A percentile compares a stretch with the other conserved stretches of the same genome.
Conservation (phyloP, 441 rosid genomes). For the Capsella rubella region DNA sequence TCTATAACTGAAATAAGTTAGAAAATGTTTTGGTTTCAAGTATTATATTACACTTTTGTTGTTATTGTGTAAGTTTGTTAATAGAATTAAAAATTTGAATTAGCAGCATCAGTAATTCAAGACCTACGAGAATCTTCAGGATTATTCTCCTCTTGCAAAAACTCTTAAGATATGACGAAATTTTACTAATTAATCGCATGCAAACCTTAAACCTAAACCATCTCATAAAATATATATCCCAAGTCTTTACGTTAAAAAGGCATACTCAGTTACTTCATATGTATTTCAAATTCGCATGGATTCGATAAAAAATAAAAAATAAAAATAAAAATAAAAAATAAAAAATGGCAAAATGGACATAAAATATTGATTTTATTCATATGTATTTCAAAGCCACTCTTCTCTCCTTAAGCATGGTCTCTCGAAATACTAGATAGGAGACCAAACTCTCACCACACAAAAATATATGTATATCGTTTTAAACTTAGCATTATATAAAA, state of each 20-base stretch:
- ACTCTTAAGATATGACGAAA: not conserved
- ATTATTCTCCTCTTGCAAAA: not conserved
- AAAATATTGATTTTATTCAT: too few relatives aligned
- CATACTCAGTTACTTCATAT: not conserved
- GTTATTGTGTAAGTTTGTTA: not conserved
- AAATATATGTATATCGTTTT: too few relatives aligned
- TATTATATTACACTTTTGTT: not conserved
- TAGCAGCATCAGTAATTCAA: not conserved
- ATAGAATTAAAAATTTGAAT: not conserved
- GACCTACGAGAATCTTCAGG: not conserved
- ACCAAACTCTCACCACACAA: not conserved
- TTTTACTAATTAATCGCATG: not conserved
- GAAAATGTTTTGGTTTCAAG: constrained; percentile 16
- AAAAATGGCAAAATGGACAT: too few relatives aligned
- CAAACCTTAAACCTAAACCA: not conserved
- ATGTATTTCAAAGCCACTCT: too few relatives aligned
- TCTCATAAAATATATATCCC: not conserved
- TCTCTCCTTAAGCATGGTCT: not conserved
- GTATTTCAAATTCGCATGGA: too few relatives aligned
- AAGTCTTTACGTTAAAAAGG: not conserved
- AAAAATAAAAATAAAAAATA: too few relatives aligned
- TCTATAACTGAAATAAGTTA: constrained; percentile 17
- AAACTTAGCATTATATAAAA: too few relatives aligned
- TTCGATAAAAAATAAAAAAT: too few relatives aligned
- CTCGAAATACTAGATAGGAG: not conserved